These are phyloP conservation scores for Magnaporthiopsis rhizophila DNA, from an alignment of 2,329 filamentous ascomycete genomes.

Conservation along the genomic window DNA sequence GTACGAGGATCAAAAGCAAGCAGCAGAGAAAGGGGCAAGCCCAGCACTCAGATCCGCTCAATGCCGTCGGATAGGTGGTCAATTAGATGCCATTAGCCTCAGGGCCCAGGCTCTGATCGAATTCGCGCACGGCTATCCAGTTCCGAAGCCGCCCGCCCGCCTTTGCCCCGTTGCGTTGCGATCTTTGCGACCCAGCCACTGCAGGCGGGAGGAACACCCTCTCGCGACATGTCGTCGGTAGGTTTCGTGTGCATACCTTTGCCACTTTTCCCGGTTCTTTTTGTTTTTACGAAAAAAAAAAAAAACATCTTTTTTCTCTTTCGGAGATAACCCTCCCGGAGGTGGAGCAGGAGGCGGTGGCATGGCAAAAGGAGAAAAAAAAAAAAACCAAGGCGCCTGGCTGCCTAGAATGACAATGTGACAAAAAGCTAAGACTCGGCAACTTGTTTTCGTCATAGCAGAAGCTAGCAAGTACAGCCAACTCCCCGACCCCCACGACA, in stretches of 20 bases:
- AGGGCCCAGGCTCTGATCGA: neutral
- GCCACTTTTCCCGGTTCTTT: neutral
- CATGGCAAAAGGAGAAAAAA: neutral
- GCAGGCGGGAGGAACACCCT: neutral
- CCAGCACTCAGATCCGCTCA: neutral
- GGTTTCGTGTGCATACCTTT: neutral
- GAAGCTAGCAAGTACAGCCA: neutral
- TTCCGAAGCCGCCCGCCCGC: neutral
- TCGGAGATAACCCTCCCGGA: neutral
- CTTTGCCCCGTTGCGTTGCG: neutral
- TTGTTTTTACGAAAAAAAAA: neutral
- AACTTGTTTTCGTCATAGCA: neutral
- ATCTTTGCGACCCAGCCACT: neutral
- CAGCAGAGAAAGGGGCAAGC: neutral
- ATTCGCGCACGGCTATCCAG: neutral
- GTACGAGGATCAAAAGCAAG: neutral
- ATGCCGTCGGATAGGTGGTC: neutral
- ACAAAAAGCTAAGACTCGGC: neutral
- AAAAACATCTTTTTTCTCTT: neutral
- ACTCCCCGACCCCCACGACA: constrained; percentile 1
- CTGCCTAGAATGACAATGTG: neutral
- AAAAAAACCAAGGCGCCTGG: neutral
- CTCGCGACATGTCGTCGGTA: constrained; percentile 5
- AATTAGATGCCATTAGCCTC: constrained; percentile 1
- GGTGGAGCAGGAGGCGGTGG: neutral